Percentiles rank a stretch among this genome's conserved stretches.
These are phyloP conservation scores for Tylopilus subfusipes DNA, from an alignment of 768 basidiomycete species.

Conservation along the genomic window DNA sequence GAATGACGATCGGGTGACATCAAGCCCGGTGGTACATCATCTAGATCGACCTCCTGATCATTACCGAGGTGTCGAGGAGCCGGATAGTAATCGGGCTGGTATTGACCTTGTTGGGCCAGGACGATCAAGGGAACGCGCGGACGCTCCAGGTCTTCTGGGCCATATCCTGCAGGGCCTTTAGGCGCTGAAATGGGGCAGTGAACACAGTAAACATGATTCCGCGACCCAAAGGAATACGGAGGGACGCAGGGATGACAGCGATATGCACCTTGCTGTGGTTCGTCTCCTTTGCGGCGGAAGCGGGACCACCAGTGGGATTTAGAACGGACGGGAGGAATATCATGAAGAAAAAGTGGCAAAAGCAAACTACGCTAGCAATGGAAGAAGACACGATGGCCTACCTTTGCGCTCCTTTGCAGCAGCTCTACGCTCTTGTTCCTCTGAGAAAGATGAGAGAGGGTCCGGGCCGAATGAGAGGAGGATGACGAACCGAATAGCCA, in stretches of 20 bases:
- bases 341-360: conserved; percentile 32
- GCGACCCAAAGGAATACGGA: conserved; percentile 15
- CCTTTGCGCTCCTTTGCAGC: conserved; percentile 78
- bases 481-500: conserved; percentile 66
- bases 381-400: conserved; percentile 46
- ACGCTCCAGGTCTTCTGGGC: conserved; percentile 32
- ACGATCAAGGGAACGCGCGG: conserved; percentile 59
- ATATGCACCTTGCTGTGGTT: conserved; percentile 60
- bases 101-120: conserved; percentile 52
- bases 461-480: not conserved
- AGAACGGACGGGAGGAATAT: conserved; percentile 26
- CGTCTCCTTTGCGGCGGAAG: conserved; percentile 34
- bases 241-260: conserved; percentile 26
- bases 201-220: conserved; percentile 21
- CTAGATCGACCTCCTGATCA: conserved; percentile 21
- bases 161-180: conserved; percentile 20
- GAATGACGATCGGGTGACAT: conserved; percentile 30
- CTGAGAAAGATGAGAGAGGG: conserved; percentile 35
- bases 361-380: conserved; percentile 34
- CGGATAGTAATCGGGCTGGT: conserved; percentile 29
- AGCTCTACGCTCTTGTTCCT: conserved; percentile 63
- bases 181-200: conserved; percentile 19
- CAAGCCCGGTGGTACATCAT: conserved; percentile 35
- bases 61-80: conserved; percentile 22
- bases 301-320: conserved; percentile 35